Base-by-base conservation (phyloP, 106 monocot genomes). In the Platanthera zijinensis region DNA sequence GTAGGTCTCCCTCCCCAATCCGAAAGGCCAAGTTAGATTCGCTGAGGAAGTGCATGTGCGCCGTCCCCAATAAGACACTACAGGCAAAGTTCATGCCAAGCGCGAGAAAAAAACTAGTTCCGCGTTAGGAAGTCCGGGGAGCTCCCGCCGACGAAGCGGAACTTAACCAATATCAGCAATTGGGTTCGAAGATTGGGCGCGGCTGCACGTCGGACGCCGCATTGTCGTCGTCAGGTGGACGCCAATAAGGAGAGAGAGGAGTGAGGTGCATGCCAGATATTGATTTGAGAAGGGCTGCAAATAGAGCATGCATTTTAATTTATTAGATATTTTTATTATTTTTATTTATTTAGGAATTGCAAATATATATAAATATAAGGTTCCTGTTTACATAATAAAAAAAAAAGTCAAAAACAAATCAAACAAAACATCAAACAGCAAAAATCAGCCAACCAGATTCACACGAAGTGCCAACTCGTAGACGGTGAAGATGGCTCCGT, bases 401-500 rank as follows among this genome's bases (percentile, higher is more conserved):
- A 25, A 25, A 39, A 39, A 39, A 39, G 39, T 39, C 39, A 39
- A 39, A 39, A 39, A 39, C 39, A 39, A 39, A 39, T 39, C 39
- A 39, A 39, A 39, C 39, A 39, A 39, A 39, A 39, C 39, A 39
- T 39, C 39, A 39, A 39, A 39, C 39, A 39, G 39, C 39, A 39
- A 3, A 39, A 39, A 39, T 39, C 39, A 39, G 39, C 39, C 3
- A 39, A 39, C 39, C 39, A 39, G 39, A 3, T 39, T 39, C 2
- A 39, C 52, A 53, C 94, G 74, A 46, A 93, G 81, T 32, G 88
- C 93, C 21, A 97, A 45, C 75, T 97, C 97, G 50, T 97, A 97
- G 3, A 91, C 93, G 2, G 91, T 78, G 76, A 97, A 97, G 61
- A 97, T 94, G 13, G 97, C 94, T 8, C 97, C 97, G 45, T 97